Evolutionary conservation across 2,329 filamentous ascomycete species (phyloP), one percentile per base, ranked within the genome.

Genomic region (Phoma herbarum): DNA sequence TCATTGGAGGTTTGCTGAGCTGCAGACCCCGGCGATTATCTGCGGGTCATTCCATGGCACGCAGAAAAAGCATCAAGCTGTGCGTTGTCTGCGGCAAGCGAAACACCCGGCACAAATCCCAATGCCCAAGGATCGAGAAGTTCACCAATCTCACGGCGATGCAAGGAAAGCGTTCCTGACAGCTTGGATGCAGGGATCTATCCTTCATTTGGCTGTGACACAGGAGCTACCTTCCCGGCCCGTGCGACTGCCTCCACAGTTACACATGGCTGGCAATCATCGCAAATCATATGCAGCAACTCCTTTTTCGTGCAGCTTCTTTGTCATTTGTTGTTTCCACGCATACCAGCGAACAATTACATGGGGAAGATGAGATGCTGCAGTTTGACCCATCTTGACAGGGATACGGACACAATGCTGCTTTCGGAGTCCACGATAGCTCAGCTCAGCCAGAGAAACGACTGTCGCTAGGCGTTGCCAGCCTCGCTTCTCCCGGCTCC

Each of bases 391-490:
- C 23, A 43, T 43, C 20, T 25, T 26, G 26, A n/a, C 45, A 43
- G 26, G 31, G 42, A 28, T 43, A 14, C 14, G 42, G 28, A 26
- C 29, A 23, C 20, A 45, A 22, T 39, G 18, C 49, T 46, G 18
- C 16, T 57, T 28, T 59, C 60, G 57, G 60, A 31, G 60, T 62
- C 35, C 49, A 54, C 60, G 60, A 62, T 31, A 35, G 37, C 43
- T 67, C 63, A 66, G 64, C 63, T 64, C 26, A 62, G 63, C 59
- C 61, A 53, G 61, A 57, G 35, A 39, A 56, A 49, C 39, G 42
- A 50, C 35, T 41, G 39, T 58, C 39, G 51, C 58, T 57, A 57
- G 41, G 48, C 53, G 28, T 50, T 33, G 55, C 50, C 28, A 53
- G 55, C 10, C 49, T 59, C 56, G 56, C 56, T 59, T 28, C 29